Evolutionary conservation across 169 alveolate genomes (phyloP), one percentile per base, ranked within the genome.

Genomic region (Eimeria sp.): DNA sequence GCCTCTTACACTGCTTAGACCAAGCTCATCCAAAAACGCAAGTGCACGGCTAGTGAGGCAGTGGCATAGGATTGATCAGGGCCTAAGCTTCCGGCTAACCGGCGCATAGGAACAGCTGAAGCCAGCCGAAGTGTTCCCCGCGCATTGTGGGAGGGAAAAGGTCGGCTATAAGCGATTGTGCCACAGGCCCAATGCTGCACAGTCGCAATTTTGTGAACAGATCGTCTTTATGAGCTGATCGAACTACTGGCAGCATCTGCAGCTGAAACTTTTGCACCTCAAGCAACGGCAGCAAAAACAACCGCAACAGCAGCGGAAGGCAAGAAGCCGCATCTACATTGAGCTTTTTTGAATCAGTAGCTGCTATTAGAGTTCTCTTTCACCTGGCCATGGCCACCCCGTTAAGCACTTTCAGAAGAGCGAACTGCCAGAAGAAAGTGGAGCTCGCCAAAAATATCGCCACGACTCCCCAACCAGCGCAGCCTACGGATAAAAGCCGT

Each of bases 161-260:
- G 88, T 98, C 98, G 61, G 99, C 98, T 47, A 98, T 92, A 45
- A 98, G 97, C 90, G 98, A 97, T 95, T 98, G 99, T 25, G 98
- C 97, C 27, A 97, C 95, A 45, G 99, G 99, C 9, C 98, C 98
- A 61, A 98, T 97, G 97, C 97, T 95, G 92, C 47, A 22, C 98
- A 96, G 58, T 97, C 49, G 75, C 90, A 51, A 43, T 13, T 30
- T 11, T 11, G 63, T 82, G 43, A 22, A 82, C 40, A 11, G 45
- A 4, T 54, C 25, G 63, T 54, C 73, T 0, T 25, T 34, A 34
- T 30, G 16, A 54, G 70, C 27, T 61, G 20, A 0, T 25, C n/a
- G 2, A 25, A 61, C n/a, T 18, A 61, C 27, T 18, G 2, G 45
- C 13, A 2, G 70, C n/a, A 9, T 5, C 70, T 14, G n/a, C 70